Evolutionary conservation across 768 basidiomycete genomes (phyloP).

Genomic region (Rhodotorula paludigena): DNA sequence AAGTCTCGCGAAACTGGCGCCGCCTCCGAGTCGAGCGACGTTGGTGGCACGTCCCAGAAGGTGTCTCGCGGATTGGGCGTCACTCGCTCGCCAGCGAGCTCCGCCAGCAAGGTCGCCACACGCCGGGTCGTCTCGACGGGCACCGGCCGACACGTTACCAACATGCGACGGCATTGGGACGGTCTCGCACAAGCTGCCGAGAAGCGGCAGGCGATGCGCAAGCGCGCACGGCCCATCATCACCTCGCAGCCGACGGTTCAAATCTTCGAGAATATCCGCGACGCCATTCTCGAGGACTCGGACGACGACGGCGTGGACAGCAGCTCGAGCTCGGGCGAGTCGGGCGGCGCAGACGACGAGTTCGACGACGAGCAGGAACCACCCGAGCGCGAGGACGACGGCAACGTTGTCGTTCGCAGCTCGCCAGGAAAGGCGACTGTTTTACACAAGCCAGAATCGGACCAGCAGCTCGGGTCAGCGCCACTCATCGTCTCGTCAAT

Average conservation of each 20-base stretch:
- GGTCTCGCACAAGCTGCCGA: conserved; percentile 38
- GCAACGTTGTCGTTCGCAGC: background rate
- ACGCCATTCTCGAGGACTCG: conserved; percentile 68
- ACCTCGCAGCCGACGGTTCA: conserved; percentile 59
- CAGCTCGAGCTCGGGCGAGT: conserved; percentile 27
- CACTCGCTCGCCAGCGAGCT: conserved; percentile 27
- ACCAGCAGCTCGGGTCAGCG: background rate
- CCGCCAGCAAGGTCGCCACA: conserved; percentile 14
- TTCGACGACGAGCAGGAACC: conserved; percentile 51
- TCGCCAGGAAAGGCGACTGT: background rate
- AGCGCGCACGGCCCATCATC: conserved; percentile 81
- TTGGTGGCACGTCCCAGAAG: background rate
- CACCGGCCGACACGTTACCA: conserved; percentile 52
- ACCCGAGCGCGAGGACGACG: conserved; percentile 49
- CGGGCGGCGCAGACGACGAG: conserved; percentile 60
- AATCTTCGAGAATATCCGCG: conserved; percentile 72
- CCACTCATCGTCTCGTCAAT: background rate
- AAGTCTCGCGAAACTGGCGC: conserved; percentile 8
- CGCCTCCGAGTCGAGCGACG: conserved; percentile 18
- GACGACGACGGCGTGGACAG: conserved; percentile 48
- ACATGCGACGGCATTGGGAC: conserved; percentile 58
- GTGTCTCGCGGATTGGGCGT: background rate
- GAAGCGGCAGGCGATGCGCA: conserved; percentile 58
- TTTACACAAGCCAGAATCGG: background rate
- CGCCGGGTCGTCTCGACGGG: conserved; percentile 23